Conservation (phyloP, 345 rosid genomes). For the Lagerstroemia speciosa region DNA sequence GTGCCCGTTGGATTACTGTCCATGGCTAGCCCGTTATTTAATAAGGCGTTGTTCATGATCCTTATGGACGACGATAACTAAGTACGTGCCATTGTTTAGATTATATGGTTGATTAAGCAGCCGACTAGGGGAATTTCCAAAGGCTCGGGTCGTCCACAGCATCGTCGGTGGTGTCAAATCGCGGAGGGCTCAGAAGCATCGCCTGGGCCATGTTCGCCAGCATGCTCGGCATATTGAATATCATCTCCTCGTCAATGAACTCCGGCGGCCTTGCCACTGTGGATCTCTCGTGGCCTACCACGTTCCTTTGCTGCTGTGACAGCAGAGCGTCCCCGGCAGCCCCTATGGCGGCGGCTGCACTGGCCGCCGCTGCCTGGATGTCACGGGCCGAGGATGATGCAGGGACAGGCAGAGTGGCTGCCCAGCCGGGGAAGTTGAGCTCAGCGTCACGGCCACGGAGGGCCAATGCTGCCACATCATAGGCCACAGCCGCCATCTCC, state of each 20-base stretch:
- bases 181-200: conserved; percentile 97
- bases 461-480: conserved; percentile 18
- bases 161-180: conserved; percentile 13
- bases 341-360: conserved; percentile 13
- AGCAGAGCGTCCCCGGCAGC: conserved; percentile 13
- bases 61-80: too few relatives aligned
- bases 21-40: too few relatives aligned
- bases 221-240: conserved; percentile 80
- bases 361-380: conserved; percentile 16
- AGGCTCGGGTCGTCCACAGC: conserved; percentile 8
- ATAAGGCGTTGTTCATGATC: too few relatives aligned
- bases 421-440: conserved; percentile 18
- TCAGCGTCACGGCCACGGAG: conserved; percentile 16
- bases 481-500: too few relatives aligned
- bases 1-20: too few relatives aligned
- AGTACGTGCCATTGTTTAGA: neutral
- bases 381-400: conserved; percentile 11
- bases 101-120: neutral
- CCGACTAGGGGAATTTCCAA: conserved; percentile 11
- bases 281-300: neutral
- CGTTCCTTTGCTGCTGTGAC: neutral
- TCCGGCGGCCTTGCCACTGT: conserved; percentile 16
- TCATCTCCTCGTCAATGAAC: conserved; percentile 79
- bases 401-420: conserved; percentile 12
- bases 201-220: conserved; percentile 89